Conservation (phyloP, 2,329 filamentous ascomycete genomes). For the Dothidotthia symphoricarpi region DNA sequence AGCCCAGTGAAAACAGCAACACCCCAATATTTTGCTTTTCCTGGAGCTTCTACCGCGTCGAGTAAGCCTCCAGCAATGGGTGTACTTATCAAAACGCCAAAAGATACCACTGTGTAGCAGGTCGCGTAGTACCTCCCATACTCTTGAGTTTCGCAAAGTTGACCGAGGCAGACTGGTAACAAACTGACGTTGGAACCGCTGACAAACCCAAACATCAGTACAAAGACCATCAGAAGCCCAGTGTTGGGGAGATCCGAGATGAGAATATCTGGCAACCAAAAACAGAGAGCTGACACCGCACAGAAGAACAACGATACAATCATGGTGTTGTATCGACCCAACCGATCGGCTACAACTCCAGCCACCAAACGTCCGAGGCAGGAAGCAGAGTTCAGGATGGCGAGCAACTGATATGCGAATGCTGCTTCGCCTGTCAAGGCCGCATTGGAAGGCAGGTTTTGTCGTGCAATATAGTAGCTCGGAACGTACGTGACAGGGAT, state of each 20-base stretch:
- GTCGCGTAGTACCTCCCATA: too few species aligned
- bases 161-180: constrained; percentile 49
- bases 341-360: constrained; percentile 42
- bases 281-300: constrained; percentile 23
- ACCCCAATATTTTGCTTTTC: too few species aligned
- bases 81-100: too few species aligned
- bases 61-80: too few species aligned
- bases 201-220: constrained; percentile 49
- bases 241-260: constrained; percentile 29
- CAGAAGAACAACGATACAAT: constrained; percentile 34
- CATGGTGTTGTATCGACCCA: constrained; percentile 45
- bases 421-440: constrained; percentile 36
- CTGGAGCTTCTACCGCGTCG: too few species aligned
- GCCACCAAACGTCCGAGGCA: constrained; percentile 44
- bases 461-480: too few species aligned
- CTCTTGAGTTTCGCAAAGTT: constrained; percentile 46
- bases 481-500: too few species aligned
- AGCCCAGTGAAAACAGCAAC: too few species aligned
- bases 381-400: constrained; percentile 44
- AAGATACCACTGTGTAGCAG: too few species aligned
- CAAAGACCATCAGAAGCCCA: constrained; percentile 45
- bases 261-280: constrained; percentile 38
- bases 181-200: constrained; percentile 48
- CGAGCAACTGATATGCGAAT: constrained; percentile 40
- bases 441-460: constrained; percentile 44